Evolutionary conservation across 225 moss, liverwort and hornwort genomes (phyloP).

Genomic region (Neckera pumila): DNA sequence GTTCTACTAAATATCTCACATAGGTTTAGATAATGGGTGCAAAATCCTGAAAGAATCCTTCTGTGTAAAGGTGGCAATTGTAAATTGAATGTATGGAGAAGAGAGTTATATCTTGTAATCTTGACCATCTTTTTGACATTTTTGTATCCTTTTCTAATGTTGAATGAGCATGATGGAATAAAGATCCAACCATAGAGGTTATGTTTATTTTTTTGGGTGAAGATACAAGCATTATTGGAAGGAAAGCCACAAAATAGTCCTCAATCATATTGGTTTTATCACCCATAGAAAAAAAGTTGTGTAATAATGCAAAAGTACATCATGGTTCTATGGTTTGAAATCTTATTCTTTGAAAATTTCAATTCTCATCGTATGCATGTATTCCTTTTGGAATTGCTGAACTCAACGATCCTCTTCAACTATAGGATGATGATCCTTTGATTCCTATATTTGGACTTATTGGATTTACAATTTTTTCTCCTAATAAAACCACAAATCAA

Average conservation of each 20-base stretch:
- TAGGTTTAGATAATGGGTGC: neutral
- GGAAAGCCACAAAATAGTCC: fast-evolving
- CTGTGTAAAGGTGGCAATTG: neutral
- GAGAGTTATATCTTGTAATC: neutral
- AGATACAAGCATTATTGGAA: neutral
- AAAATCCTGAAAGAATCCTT: neutral
- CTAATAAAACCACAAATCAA: fast-evolving
- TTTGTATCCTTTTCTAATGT: neutral
- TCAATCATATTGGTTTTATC: too few species aligned
- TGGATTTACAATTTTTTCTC: neutral
- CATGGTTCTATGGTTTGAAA: too few species aligned
- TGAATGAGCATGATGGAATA: neutral
- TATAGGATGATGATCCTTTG: fast-evolving
- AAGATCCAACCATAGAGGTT: neutral
- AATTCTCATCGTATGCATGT: too few species aligned
- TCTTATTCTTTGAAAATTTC: too few species aligned
- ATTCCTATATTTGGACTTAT: neutral
- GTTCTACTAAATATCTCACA: neutral
- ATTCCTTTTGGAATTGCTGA: neutral
- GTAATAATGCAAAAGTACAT: neutral
- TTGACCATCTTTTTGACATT: neutral
- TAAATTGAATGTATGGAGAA: neutral
- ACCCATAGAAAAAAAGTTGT: neutral
- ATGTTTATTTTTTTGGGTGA: neutral
- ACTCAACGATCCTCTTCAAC: fast-evolving